Conservation (phyloP, 2,329 filamentous ascomycete genomes). For the Paraphoma chrysanthemicola region DNA sequence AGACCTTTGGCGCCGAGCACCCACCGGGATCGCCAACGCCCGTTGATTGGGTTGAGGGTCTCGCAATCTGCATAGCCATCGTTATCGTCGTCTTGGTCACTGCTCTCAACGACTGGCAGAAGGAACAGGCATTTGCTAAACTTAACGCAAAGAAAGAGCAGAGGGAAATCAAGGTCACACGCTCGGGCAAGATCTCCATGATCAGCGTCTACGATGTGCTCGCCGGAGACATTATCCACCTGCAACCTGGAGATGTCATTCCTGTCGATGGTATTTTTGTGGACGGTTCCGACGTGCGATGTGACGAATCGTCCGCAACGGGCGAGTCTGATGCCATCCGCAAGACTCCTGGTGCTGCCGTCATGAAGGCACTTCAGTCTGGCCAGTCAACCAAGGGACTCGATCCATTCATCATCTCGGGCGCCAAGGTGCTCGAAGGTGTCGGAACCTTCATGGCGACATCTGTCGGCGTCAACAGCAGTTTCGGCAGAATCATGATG, state of each 20-base stretch:
- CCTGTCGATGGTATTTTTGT: constrained; percentile 75
- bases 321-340: constrained; percentile 75
- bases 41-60: constrained; percentile 50
- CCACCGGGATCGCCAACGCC: constrained; percentile 50
- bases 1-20: constrained; percentile 62
- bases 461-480: constrained; percentile 62
- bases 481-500: constrained; percentile 64
- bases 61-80: constrained; percentile 48
- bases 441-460: constrained; percentile 62
- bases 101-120: constrained; percentile 47
- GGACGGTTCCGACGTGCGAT: constrained; percentile 69
- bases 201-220: constrained; percentile 66
- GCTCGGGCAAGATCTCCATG: constrained; percentile 69
- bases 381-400: constrained; percentile 59
- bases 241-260: constrained; percentile 73
- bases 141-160: constrained; percentile 47
- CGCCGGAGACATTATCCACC: constrained; percentile 72
- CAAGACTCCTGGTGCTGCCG: constrained; percentile 67
- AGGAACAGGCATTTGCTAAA: constrained; percentile 43
- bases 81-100: constrained; percentile 48
- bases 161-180: constrained; percentile 54
- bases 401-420: constrained; percentile 70
- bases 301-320: constrained; percentile 75
- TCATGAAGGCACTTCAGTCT: constrained; percentile 62
- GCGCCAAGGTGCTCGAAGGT: constrained; percentile 61